These are phyloP conservation scores for Tolypocladium nubicola DNA, from an alignment of 2,329 filamentous ascomycete genomes.

Conservation along the genomic window DNA sequence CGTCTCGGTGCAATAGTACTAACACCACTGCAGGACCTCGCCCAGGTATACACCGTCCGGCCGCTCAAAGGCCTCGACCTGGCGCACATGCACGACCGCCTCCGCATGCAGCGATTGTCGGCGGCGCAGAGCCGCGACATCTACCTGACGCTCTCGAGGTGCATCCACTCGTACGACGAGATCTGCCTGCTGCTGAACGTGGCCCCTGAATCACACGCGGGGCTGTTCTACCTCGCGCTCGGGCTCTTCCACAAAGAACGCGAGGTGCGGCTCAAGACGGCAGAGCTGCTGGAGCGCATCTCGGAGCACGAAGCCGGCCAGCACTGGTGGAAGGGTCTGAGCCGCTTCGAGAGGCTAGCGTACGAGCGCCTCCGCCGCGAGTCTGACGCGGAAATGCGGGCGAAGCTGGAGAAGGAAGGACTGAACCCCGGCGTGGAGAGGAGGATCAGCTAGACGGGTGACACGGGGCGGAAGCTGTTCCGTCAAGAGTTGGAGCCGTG, in stretches of 20 bases:
- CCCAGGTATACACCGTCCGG: slow-evolving; percentile 50
- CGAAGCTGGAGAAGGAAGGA: slow-evolving; percentile 34
- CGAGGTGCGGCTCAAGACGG: slow-evolving; percentile 67
- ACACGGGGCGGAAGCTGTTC: background rate
- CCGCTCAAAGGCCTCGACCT: slow-evolving; percentile 77
- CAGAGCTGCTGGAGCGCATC: slow-evolving; percentile 72
- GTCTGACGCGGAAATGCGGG: slow-evolving; percentile 39
- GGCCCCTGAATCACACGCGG: slow-evolving; percentile 75
- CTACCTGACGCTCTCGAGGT: slow-evolving; percentile 68
- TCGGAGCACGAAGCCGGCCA: slow-evolving; percentile 80
- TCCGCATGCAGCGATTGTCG: slow-evolving; percentile 71
- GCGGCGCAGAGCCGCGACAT: slow-evolving; percentile 71
- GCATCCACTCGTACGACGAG: slow-evolving; percentile 71
- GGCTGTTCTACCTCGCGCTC: slow-evolving; percentile 81
- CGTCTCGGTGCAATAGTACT: background rate
- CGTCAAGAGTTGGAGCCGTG: background rate
- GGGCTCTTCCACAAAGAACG: slow-evolving; percentile 84
- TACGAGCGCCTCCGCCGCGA: slow-evolving; percentile 70
- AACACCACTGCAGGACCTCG: slow-evolving; percentile 42
- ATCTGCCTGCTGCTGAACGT: slow-evolving; percentile 76
- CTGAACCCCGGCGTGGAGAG: slow-evolving; percentile 30
- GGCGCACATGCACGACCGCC: slow-evolving; percentile 83
- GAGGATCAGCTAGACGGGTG: slow-evolving; percentile 33
- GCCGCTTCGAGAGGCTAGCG: slow-evolving; percentile 79
- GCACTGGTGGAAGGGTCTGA: slow-evolving; percentile 84